Base-by-base conservation (phyloP, 768 basidiomycete species). In the Stropharia rugosoannulata region DNA sequence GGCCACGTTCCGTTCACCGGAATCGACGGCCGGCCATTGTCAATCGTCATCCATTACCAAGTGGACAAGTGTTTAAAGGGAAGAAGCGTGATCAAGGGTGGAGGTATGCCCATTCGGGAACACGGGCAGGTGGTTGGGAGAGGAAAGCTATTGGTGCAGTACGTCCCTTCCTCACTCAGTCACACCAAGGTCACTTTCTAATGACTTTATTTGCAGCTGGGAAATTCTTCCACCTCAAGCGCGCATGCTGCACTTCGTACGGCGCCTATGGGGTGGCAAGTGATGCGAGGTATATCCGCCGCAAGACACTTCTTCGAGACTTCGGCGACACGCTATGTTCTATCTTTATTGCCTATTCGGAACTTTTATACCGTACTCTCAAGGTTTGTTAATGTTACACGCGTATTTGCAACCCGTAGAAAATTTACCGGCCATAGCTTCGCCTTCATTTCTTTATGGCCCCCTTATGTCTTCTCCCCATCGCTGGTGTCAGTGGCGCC, bases 101-200 rank as follows among this genome's bases (percentile, higher is more conserved):
- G 81, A 51, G 87, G 87, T n/a, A 89, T 89, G 87, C 85, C 85
- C 39, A 73, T 84, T 43, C 70, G 80, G 54, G 74, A 80, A n/a
- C 70, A 77, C 29, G 78, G 82, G 9, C 71, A 74, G 62, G 70
- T 80, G 9, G 66, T 81, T 50, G 84, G 83, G 36, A 76, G 80
- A 62, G 86, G 87, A 15, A 84, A 86, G 63, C 71, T 89, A 63
- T 71, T 87, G 56, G 73, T 89, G 54, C 80, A 79, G 86, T 88
- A 64, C 59, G 80, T 73, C 16, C 32, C 37, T 35, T n/a, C 49
- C 35, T 5, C 37, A 55, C 32, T 39, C 49, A 25, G 7, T 41
- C 22, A 22, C 52, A 49, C 45, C 16, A 32, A 36, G 56, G 32
- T 40, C 35, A 50, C 22, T 43, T 52, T 12, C 52, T 42, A 37